A percentile compares a stretch with the other conserved stretches of the same genome.
Evolutionary conservation across 169 alveolate species (phyloP).

Genomic region (Theileria equi): DNA sequence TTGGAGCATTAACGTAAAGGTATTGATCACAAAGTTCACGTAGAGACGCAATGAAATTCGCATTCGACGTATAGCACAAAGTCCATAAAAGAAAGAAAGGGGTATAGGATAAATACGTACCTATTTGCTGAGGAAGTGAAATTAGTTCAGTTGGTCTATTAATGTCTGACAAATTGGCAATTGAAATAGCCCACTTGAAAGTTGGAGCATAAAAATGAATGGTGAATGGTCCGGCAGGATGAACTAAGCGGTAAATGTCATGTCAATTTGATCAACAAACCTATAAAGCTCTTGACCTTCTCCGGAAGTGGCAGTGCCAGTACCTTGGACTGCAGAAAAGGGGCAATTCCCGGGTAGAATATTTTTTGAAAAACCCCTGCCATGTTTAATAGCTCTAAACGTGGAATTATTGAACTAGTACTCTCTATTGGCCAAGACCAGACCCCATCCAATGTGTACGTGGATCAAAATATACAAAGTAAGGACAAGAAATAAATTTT

Average conservation of each 20-base stretch:
- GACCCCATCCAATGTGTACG: constrained; percentile 8
- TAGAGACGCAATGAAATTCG: not conserved
- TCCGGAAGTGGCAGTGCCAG: constrained; percentile 61
- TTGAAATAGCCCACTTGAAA: constrained; percentile 88
- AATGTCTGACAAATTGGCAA: constrained; percentile 86
- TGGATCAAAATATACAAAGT: not conserved
- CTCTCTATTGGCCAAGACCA: not conserved
- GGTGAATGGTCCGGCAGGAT: constrained; percentile 92
- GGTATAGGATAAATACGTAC: no score
- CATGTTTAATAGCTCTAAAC: constrained; percentile 1
- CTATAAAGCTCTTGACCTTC: constrained; percentile 23
- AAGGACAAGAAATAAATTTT: not conserved
- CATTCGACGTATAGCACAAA: not conserved
- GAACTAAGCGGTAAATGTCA: constrained; percentile 22
- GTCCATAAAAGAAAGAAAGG: not conserved
- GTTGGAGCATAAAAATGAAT: constrained; percentile 93
- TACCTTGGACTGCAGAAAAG: constrained; percentile 57
- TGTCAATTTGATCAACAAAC: constrained; percentile 3
- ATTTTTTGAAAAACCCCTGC: constrained; percentile 34
- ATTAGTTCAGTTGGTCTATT: constrained; percentile 82
- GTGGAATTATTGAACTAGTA: not conserved
- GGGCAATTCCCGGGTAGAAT: constrained; percentile 60
- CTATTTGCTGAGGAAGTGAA: constrained; percentile 86
- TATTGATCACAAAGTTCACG: not conserved
- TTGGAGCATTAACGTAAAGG: not conserved